phyloP scores from a whole-genome alignment of 495 filamentous ascomycete species.

The Neurospora sp. region DNA sequence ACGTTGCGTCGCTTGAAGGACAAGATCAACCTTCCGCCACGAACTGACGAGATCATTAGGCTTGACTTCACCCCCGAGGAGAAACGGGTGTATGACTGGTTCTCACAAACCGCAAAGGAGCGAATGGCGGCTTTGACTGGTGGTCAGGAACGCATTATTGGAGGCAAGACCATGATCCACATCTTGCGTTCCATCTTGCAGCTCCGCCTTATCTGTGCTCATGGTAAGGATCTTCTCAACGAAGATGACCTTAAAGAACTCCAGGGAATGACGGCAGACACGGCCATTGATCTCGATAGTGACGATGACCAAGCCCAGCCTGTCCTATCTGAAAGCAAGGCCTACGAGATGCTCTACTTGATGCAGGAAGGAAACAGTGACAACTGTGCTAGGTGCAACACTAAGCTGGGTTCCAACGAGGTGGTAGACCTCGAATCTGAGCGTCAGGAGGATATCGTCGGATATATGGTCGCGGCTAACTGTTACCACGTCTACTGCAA shows the following conservation, averaged over 20 bases:
- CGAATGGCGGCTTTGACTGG: slow-evolving; percentile 42
- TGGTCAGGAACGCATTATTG: slow-evolving; percentile 49
- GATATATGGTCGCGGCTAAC: slow-evolving; percentile 54
- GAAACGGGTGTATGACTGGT: slow-evolving; percentile 45
- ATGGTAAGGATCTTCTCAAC: slow-evolving; percentile 78
- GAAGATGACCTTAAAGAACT: slow-evolving; percentile 69
- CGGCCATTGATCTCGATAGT: slow-evolving; percentile 79
- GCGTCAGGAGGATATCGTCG: slow-evolving; percentile 52
- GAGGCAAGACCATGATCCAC: slow-evolving; percentile 76
- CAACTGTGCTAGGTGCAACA: slow-evolving; percentile 56
- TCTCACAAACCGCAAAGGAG: slow-evolving; percentile 42
- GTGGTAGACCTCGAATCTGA: slow-evolving; percentile 43
- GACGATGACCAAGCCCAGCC: slow-evolving; percentile 50
- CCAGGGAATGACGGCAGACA: slow-evolving; percentile 66
- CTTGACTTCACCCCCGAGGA: slow-evolving; percentile 46
- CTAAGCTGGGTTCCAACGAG: slow-evolving; percentile 47
- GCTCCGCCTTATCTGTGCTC: slow-evolving; percentile 80
- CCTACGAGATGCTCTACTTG: slow-evolving; percentile 71
- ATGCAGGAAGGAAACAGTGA: slow-evolving; percentile 70
- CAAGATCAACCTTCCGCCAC: slow-evolving; percentile 68
- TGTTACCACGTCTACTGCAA: slow-evolving; percentile 80
- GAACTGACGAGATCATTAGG: slow-evolving; percentile 59
- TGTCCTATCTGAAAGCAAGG: slow-evolving; percentile 50
- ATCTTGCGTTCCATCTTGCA: slow-evolving; percentile 85
- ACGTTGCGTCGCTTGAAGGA: slow-evolving; percentile 90